Conservation (phyloP, 2,329 filamentous ascomycete species). For the Ophiostoma sp. region DNA sequence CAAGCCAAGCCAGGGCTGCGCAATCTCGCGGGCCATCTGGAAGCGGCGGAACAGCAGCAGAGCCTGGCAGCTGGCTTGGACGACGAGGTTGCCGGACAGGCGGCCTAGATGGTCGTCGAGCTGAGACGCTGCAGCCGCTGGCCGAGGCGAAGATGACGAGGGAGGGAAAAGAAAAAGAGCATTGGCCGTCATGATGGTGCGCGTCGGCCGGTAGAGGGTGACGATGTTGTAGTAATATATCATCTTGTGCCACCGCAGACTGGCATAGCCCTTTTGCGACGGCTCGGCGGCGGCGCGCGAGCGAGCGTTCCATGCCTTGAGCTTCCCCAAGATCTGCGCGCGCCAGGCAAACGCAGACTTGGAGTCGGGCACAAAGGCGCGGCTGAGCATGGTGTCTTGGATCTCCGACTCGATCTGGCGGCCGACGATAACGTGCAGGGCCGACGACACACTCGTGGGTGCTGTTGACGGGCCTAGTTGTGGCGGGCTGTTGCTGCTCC, state of each 20-base stretch:
- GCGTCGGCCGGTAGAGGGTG: constrained; percentile 32
- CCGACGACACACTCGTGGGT: constrained; percentile 30
- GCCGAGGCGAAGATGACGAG: not conserved
- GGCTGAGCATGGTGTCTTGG: constrained; percentile 28
- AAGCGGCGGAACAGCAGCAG: constrained; percentile 33
- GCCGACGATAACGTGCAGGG: constrained; percentile 31
- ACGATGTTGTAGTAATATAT: constrained; percentile 33
- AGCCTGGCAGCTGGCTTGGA: constrained; percentile 32
- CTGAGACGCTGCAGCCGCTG: not conserved
- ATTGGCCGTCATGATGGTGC: constrained; percentile 12
- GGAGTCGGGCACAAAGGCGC: constrained; percentile 29
- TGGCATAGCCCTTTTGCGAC: constrained; percentile 25
- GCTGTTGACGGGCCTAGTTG: constrained; percentile 16
- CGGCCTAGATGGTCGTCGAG: constrained; percentile 23
- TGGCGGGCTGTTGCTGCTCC: not conserved
- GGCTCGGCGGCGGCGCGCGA: constrained; percentile 29
- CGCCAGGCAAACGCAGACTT: constrained; percentile 29
- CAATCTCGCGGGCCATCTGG: constrained; percentile 31
- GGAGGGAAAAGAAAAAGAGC: not conserved
- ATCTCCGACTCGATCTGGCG: constrained; percentile 33
- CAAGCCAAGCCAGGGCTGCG: constrained; percentile 31
- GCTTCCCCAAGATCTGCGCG: constrained; percentile 29
- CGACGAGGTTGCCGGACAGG: constrained; percentile 30
- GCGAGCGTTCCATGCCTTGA: constrained; percentile 27
- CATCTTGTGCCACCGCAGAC: constrained; percentile 32